These are phyloP conservation scores for Micromonas pusilla DNA, from an alignment of 139 green algal species.

Conservation along the genomic window DNA sequence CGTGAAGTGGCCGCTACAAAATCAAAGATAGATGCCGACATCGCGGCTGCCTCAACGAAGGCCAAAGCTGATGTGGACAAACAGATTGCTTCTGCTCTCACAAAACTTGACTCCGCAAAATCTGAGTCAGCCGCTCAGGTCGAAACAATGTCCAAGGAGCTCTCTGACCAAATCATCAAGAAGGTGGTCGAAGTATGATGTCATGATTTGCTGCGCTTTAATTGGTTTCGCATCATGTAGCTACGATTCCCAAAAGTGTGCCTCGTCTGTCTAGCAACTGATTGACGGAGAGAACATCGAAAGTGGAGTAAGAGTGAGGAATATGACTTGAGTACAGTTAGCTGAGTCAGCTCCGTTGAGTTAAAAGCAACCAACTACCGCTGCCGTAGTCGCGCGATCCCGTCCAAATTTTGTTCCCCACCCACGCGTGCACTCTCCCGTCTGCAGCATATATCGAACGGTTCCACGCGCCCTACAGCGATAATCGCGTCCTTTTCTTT, in stretches of 20 bases:
- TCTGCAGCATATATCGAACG: too few relatives aligned
- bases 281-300: too few relatives aligned
- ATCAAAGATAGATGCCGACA: constrained; percentile 24
- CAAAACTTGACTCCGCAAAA: constrained; percentile 38
- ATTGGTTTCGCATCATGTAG: neutral
- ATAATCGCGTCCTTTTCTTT: too few relatives aligned
- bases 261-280: neutral
- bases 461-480: too few relatives aligned
- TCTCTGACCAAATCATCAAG: constrained; percentile 40
- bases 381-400: too few relatives aligned
- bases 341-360: too few relatives aligned
- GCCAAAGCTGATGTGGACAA: constrained; percentile 38
- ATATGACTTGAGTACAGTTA: too few relatives aligned
- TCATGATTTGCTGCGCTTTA: neutral
- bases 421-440: too few relatives aligned
- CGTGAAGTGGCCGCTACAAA: constrained; percentile 6
- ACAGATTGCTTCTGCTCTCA: constrained; percentile 37
- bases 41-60: neutral
- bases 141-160: constrained; percentile 33
- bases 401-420: too few relatives aligned
- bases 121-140: constrained; percentile 30
- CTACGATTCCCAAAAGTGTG: neutral
- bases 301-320: too few relatives aligned
- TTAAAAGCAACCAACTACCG: too few relatives aligned
- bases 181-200: constrained; percentile 39